Evolutionary conservation across 768 basidiomycete species (phyloP).

Genomic region (Aureoboletus auriporus): DNA sequence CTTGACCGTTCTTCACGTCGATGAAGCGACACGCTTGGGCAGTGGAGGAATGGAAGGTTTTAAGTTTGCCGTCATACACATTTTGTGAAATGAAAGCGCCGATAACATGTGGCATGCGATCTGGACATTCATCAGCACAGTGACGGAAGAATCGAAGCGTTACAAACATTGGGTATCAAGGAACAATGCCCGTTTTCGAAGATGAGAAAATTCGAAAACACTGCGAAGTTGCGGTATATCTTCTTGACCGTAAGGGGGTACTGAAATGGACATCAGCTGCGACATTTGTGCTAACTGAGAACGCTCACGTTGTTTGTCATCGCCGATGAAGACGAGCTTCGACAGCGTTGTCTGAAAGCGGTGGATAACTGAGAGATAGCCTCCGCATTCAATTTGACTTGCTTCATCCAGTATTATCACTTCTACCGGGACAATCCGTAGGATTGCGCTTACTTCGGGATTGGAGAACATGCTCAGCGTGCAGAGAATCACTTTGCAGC

Average conservation of each 20-base stretch:
- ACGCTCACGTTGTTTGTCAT: slow-evolving; percentile 33
- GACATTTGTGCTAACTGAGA: background rate
- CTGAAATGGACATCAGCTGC: slow-evolving; percentile 32
- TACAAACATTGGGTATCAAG: slow-evolving; percentile 70
- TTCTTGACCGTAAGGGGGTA: slow-evolving; percentile 77
- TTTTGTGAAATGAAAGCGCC: slow-evolving; percentile 63
- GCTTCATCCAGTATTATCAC: slow-evolving; percentile 46
- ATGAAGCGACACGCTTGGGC: slow-evolving; percentile 34
- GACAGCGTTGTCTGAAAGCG: slow-evolving; percentile 23
- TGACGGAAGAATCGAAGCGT: background rate
- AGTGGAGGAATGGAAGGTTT: slow-evolving; percentile 48
- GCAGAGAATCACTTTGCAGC: slow-evolving; percentile 39
- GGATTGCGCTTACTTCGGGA: slow-evolving; percentile 7
- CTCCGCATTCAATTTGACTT: slow-evolving; percentile 40
- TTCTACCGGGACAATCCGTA: slow-evolving; percentile 31
- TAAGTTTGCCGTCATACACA: slow-evolving; percentile 58
- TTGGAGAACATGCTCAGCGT: slow-evolving; percentile 46
- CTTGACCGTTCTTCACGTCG: slow-evolving; percentile 33
- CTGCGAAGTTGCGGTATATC: slow-evolving; percentile 61
- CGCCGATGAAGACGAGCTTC: slow-evolving; percentile 39
- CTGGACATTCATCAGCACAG: slow-evolving; percentile 32
- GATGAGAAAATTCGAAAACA: slow-evolving; percentile 69
- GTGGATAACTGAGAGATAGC: slow-evolving; percentile 35
- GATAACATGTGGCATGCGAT: slow-evolving; percentile 79
- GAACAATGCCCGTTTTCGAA: slow-evolving; percentile 45